phyloP scores from a whole-genome alignment of 495 filamentous ascomycete species.

The Aspergillus hancockii region DNA sequence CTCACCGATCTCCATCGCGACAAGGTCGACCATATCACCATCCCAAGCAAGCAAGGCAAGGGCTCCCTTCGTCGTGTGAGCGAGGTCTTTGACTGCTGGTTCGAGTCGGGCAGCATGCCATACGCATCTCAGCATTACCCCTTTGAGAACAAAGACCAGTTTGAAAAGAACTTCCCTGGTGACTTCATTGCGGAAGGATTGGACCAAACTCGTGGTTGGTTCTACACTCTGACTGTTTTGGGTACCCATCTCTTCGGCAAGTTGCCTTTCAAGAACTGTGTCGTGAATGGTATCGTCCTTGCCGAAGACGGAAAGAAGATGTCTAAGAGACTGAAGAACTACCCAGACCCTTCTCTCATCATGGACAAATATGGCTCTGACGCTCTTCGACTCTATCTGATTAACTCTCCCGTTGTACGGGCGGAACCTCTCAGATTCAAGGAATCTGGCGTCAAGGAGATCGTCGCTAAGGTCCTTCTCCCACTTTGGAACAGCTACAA shows the following conservation, averaged over 20 bases:
- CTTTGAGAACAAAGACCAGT: conserved; percentile 86
- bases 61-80: conserved; percentile 77
- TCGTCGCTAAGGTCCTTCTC: conserved; percentile 89
- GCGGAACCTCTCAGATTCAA: conserved; percentile 91
- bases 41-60: conserved; percentile 88
- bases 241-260: conserved; percentile 88
- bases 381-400: conserved; percentile 90
- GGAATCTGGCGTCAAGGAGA: conserved; percentile 91
- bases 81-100: conserved; percentile 99
- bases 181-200: conserved; percentile 98
- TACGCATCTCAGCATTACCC: conserved; percentile 93
- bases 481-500: conserved; percentile 98
- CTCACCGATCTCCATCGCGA: conserved; percentile 92
- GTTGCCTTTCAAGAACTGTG: conserved; percentile 93
- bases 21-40: conserved; percentile 94
- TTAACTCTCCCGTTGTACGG: conserved; percentile 95
- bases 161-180: conserved; percentile 82
- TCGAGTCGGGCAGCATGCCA: conserved; percentile 92
- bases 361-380: conserved; percentile 92
- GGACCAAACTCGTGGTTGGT: conserved; percentile 96
- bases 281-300: conserved; percentile 95
- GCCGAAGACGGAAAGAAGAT: conserved; percentile 99
- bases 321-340: conserved; percentile 98
- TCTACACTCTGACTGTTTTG: conserved; percentile 89
- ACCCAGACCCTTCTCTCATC: conserved; percentile 83